These are phyloP conservation scores for Haplographium delicatum DNA, from an alignment of 495 filamentous ascomycete species.

Conservation along the genomic window DNA sequence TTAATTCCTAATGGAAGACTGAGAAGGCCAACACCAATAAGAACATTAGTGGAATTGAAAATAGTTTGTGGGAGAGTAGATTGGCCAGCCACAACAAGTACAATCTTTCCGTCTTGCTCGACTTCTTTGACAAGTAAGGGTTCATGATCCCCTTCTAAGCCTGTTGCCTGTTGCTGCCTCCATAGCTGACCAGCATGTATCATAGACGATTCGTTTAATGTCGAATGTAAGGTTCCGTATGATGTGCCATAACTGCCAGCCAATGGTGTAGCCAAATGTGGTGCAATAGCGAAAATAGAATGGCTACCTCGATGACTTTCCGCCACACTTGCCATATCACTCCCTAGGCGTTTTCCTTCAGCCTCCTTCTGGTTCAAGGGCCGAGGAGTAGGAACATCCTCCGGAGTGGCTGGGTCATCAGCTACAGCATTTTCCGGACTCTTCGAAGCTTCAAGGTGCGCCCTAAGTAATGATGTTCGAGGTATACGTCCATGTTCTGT, in stretches of 20 bases:
- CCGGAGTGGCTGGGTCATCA: constrained; percentile 18
- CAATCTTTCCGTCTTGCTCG: constrained; percentile 80
- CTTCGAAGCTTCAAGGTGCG: constrained; percentile 32
- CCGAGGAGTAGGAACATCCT: neutral
- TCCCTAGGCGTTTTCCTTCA: constrained; percentile 29
- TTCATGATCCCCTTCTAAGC: constrained; percentile 60
- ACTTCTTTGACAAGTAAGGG: constrained; percentile 82
- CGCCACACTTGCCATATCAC: constrained; percentile 25
- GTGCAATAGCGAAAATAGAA: constrained; percentile 54
- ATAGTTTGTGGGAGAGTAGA: constrained; percentile 92
- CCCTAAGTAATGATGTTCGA: constrained; percentile 42
- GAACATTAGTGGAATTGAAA: constrained; percentile 93
- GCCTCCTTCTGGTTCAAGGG: constrained; percentile 36
- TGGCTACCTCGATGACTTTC: constrained; percentile 30
- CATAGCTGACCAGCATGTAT: constrained; percentile 66
- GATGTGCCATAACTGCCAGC: constrained; percentile 67
- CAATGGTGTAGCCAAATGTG: constrained; percentile 58
- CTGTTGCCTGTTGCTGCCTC: constrained; percentile 59
- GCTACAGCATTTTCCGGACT: constrained; percentile 22
- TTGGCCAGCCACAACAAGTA: constrained; percentile 80
- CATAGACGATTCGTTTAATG: constrained; percentile 63
- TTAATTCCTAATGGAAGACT: constrained; percentile 86
- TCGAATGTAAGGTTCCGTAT: constrained; percentile 71
- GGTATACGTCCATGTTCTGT: constrained; percentile 31
- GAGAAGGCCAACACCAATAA: constrained; percentile 87